Percentiles rank a stretch among this genome's conserved stretches.
These are phyloP conservation scores for Kondoa malvinella DNA, from an alignment of 768 basidiomycete genomes.

Conservation along the genomic window DNA sequence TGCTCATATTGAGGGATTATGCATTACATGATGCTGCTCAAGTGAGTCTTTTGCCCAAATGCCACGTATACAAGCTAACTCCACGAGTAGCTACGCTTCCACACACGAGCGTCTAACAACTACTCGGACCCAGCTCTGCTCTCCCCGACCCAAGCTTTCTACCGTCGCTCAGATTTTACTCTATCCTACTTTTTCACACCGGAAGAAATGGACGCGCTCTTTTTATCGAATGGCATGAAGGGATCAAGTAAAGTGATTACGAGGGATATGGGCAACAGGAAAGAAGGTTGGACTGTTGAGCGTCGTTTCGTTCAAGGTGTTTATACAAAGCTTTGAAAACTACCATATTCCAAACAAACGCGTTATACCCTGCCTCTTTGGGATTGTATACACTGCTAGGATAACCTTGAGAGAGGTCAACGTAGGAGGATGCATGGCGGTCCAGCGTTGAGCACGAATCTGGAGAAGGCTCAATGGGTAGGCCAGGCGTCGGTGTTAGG, in stretches of 20 bases:
- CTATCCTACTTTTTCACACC: slow-evolving; percentile 1
- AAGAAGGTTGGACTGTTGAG: slow-evolving; percentile 2
- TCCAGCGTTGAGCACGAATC: background rate
- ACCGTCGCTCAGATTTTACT: background rate
- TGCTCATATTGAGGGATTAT: slow-evolving; percentile 3
- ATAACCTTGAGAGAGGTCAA: background rate
- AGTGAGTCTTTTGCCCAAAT: background rate
- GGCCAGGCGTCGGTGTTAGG: background rate
- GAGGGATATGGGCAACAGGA: slow-evolving; percentile 1
- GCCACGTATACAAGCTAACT: background rate
- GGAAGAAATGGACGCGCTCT: background rate
- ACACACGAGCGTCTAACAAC: background rate
- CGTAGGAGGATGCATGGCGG: background rate
- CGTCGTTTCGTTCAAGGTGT: slow-evolving; percentile 5
- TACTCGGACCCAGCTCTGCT: slow-evolving; percentile 8
- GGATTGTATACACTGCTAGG: no score
- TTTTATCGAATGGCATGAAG: background rate
- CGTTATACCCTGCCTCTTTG: no score
- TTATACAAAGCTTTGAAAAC: slow-evolving; percentile 30
- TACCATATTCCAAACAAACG: no score
- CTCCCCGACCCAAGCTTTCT: background rate
- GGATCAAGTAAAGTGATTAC: background rate
- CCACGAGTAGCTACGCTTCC: background rate
- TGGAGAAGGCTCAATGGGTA: background rate
- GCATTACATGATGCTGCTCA: slow-evolving; percentile 2